phyloP scores from a whole-genome alignment of 1,284 basidiomycete genomes.

The Cystobasidiaceae sp. region DNA sequence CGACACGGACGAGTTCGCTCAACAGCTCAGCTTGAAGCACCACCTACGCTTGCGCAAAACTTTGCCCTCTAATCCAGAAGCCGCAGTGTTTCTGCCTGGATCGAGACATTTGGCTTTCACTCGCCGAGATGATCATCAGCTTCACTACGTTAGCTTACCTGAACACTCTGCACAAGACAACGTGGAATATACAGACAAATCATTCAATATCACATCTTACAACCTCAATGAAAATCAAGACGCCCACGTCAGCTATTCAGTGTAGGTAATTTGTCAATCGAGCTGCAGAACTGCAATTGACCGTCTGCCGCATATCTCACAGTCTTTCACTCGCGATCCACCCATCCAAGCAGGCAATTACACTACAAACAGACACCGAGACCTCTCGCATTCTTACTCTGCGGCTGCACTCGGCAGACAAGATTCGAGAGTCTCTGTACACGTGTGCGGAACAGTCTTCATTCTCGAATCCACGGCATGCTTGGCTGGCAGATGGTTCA shows the following conservation, averaged over 20 bases:
- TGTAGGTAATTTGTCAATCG: slow-evolving; percentile 28
- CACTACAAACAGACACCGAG: slow-evolving; percentile 40
- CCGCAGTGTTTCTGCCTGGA: slow-evolving; percentile 36
- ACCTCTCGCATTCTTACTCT: slow-evolving; percentile 38
- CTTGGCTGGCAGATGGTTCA: slow-evolving; percentile 34
- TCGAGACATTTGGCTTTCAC: slow-evolving; percentile 35
- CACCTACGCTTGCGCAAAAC: slow-evolving; percentile 16
- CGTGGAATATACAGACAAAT: neutral
- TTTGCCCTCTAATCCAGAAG: slow-evolving; percentile 36
- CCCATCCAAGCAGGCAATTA: slow-evolving; percentile 36
- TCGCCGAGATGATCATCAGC: slow-evolving; percentile 38
- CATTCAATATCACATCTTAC: slow-evolving; percentile 6
- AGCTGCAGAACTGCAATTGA: neutral
- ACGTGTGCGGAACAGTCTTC: slow-evolving; percentile 37
- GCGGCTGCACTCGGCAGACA: slow-evolving; percentile 35
- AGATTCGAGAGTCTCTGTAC: slow-evolving; percentile 37
- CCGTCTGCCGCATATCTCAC: neutral
- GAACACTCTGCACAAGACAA: neutral
- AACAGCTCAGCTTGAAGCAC: slow-evolving; percentile 8
- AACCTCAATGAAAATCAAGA: slow-evolving; percentile 42
- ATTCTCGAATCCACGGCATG: slow-evolving; percentile 39
- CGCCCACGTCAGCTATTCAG: slow-evolving; percentile 38
- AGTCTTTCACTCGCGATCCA: slow-evolving; percentile 39
- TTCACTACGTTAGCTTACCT: slow-evolving; percentile 38
- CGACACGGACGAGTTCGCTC: slow-evolving; percentile 33